Evolutionary conservation across 306 rosid species (phyloP), one percentile per base, ranked within the genome.

Genomic region (Heteromeles arbutifolia): DNA sequence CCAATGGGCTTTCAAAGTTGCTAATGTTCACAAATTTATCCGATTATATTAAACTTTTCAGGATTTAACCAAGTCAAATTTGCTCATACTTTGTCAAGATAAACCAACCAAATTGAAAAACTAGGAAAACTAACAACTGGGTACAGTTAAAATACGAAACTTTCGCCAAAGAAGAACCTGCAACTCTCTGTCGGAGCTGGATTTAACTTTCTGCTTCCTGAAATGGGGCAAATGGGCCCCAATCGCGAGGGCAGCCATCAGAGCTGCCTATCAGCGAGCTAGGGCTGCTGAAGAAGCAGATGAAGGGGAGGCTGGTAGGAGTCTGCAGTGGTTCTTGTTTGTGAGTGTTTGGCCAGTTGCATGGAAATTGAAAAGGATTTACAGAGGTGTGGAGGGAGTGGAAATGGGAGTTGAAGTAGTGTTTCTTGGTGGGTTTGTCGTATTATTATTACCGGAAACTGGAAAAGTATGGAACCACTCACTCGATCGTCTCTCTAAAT

Each of bases 171-270:
- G 74, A 79, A 53, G 61, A 80, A 92, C 97, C 97, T 87, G 86
- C 22, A 78, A 74, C 66, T 84, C 86, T 61, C 77, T 58, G 66
- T 62, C 84, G 12, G 91, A 81, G 74, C 45, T 82, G 83, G 82
- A 81, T 76, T 83, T 93, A 81, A 81, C 81, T 77, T 72, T 29
- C 32, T 29, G 0, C 29, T 73, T 83, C 50, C 70, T 82, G 81
- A 79, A 74, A 65, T 77, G 82, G 45, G 82, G 72, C 67, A 85
- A 66, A 83, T 81, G 80, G 74, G 85, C 62, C 78, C 91, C 93
- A 66, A 85, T 65, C 17, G 92, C 83, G 79, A 88, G 65, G 74
- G 95, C 68, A 71, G 91, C 88, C 97, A 90, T 92, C 74, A 64
- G 74, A 52, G 73, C 37, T 4, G 5, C 17, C 29, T 28, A 28